A percentile compares a stretch with the other conserved stretches of the same genome.
phyloP scores from a whole-genome alignment of 495 filamentous ascomycete genomes.

The Tuber melanosporum region DNA sequence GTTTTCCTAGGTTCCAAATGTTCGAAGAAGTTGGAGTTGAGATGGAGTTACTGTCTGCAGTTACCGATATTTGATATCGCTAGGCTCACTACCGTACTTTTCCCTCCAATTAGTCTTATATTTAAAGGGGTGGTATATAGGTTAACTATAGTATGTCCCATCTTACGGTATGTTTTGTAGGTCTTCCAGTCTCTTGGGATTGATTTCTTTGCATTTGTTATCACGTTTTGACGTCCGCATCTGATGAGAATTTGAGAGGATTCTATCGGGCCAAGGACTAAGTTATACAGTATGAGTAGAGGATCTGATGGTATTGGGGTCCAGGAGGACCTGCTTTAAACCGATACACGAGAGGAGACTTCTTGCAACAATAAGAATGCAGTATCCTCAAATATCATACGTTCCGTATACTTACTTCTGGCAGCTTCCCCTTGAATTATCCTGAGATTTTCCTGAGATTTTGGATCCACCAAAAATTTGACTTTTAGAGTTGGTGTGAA shows the following conservation, averaged over 20 bases:
- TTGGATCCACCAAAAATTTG: background rate
- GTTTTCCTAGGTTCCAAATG: background rate
- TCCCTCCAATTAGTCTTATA: background rate
- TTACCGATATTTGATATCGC: background rate
- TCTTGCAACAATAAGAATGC: background rate
- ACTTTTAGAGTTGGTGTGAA: background rate
- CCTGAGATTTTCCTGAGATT: background rate
- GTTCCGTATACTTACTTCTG: background rate
- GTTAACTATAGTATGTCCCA: background rate
- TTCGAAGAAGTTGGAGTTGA: background rate
- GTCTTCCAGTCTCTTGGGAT: background rate
- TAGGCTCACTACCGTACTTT: background rate
- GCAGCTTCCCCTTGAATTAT: background rate
- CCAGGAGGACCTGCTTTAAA: background rate
- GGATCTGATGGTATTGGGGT: too few species aligned
- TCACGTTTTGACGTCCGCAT: background rate
- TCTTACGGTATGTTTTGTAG: background rate
- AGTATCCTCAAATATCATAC: background rate
- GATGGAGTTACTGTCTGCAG: background rate
- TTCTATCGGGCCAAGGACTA: too few species aligned
- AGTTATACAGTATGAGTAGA: too few species aligned
- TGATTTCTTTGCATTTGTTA: background rate
- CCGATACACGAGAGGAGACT: background rate
- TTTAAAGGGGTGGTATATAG: background rate
- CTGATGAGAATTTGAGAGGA: too few species aligned